Base-by-base conservation (phyloP, 148 eudicot genomes). In the Camellia japonica region DNA sequence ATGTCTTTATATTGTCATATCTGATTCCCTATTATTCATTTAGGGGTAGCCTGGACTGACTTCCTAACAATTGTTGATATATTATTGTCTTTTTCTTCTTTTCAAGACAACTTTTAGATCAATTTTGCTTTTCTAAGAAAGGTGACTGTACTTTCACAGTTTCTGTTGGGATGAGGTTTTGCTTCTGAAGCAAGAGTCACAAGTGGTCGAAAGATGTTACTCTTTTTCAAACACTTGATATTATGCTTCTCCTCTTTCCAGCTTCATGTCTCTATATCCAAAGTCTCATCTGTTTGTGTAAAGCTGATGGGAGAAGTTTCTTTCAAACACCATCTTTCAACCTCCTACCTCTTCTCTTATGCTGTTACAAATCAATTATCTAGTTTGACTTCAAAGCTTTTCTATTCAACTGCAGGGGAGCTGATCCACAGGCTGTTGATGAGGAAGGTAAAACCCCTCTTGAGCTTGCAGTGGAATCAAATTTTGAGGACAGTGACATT, bases 401-500 rank as follows among this genome's bases (percentile, higher is more conserved):
- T 41, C 12, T 18, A 55, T 42, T 43, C 80, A n/a, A 58, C 46
- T 84, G 85, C 93, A 94, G 98, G 89, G 95, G 98, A 72, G 98
- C 97, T 71, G 90, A 91, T 83, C 89, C 90, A 63, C 89, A 72
- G 65, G 91, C 90, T 75, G 74, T 87, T 55, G 83, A 89, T 58
- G 84, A 78, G 10, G 93, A 88, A 85, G 91, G 91, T 81, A 89
- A 86, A 86, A 85, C 86, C 56, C 85, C 93, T 8, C 82, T 90
- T 69, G 90, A 94, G 72, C 84, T 92, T 80, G 98, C 93, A 7
- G 76, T 85, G 76, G 93, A 89, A 49, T 82, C 86, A 12, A 90
- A 88, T 79, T 88, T 92, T 82, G 91, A 85, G 3, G 97, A 92
- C 80, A 81, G 76, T 78, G 97, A 94, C 72, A 90, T 92, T 71